A percentile compares a stretch with the other conserved stretches of the same genome.
Conservation (phyloP, 768 basidiomycete genomes). For the Amanita rubescens region DNA sequence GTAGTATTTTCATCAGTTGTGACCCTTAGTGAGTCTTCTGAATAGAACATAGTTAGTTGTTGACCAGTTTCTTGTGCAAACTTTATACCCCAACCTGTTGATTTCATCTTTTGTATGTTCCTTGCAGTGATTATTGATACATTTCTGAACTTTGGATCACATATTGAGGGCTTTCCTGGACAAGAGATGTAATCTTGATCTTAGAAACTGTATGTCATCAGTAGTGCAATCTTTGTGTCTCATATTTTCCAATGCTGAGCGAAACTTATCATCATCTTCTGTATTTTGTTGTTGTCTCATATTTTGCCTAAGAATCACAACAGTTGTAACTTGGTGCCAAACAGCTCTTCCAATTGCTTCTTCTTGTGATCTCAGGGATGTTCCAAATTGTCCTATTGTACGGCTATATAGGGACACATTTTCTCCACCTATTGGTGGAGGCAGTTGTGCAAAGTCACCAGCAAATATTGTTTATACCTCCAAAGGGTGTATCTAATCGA, state of each 20-base stretch:
- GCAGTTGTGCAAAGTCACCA: too few relatives aligned
- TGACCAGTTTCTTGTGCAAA: constrained; percentile 23
- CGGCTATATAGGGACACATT: too few relatives aligned
- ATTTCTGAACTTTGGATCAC: constrained; percentile 16
- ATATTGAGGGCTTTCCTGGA: not conserved
- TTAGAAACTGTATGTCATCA: constrained; percentile 20
- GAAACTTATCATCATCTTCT: constrained; percentile 21
- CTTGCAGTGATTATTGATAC: constrained; percentile 27
- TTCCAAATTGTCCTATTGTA: not conserved
- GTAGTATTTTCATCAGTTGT: constrained; percentile 8
- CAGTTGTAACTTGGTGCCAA: constrained; percentile 29
- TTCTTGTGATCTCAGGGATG: constrained; percentile 12
- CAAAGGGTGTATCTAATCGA: too few relatives aligned
- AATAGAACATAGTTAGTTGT: constrained; percentile 18
- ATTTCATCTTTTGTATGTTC: constrained; percentile 26
- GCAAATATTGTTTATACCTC: constrained; percentile 25
- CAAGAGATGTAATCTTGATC: constrained; percentile 11
- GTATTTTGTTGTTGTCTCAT: too few relatives aligned
- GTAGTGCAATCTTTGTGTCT: constrained; percentile 23
- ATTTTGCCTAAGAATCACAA: constrained; percentile 27
- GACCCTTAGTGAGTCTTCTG: too few relatives aligned
- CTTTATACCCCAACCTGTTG: constrained; percentile 19
- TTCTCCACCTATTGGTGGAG: too few relatives aligned
- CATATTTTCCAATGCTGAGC: constrained; percentile 25
- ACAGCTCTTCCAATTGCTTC: too few relatives aligned